Evolutionary conservation across 352 stramenopile species (phyloP).

Genomic region (Phytophthora syringae): DNA sequence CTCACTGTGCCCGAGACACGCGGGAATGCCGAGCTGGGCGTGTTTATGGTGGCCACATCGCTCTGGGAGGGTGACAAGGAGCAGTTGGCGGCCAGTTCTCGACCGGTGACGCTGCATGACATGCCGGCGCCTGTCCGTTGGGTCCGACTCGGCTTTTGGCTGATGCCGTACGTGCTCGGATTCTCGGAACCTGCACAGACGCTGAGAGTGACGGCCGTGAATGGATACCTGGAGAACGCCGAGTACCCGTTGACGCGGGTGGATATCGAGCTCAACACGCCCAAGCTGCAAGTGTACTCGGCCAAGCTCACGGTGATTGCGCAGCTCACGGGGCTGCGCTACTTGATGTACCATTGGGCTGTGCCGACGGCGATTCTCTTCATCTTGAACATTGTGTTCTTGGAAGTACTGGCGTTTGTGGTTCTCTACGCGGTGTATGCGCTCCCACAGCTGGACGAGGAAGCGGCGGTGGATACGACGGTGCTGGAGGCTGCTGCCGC

Average conservation of each 20-base stretch:
- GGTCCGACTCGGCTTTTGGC: conserved; percentile 49
- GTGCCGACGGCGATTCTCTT: conserved; percentile 71
- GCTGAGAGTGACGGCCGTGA: conserved; percentile 62
- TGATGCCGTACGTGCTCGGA: conserved; percentile 61
- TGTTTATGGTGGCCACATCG: conserved; percentile 80
- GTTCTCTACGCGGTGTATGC: conserved; percentile 75
- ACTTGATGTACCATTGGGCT: conserved; percentile 90
- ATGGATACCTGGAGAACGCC: conserved; percentile 69
- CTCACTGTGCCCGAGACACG: conserved; percentile 69
- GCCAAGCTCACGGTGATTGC: conserved; percentile 84
- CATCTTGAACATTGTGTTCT: conserved; percentile 82
- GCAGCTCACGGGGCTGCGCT: conserved; percentile 80
- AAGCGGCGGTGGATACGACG: conserved; percentile 21
- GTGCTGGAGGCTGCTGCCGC: conserved; percentile 30
- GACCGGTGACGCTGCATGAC: conserved; percentile 67
- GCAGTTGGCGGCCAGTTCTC: conserved; percentile 55
- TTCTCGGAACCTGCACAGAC: conserved; percentile 66
- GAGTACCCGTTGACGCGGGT: conserved; percentile 60
- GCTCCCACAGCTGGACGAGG: conserved; percentile 44
- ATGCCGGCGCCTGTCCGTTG: conserved; percentile 66
- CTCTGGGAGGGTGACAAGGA: conserved; percentile 35
- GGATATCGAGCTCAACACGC: conserved; percentile 67
- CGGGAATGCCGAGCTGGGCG: conserved; percentile 69
- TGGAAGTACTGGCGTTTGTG: conserved; percentile 68
- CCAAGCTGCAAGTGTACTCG: conserved; percentile 71